Conservation (phyloP, 805 yeast genomes). For the Candida ponderosae region DNA sequence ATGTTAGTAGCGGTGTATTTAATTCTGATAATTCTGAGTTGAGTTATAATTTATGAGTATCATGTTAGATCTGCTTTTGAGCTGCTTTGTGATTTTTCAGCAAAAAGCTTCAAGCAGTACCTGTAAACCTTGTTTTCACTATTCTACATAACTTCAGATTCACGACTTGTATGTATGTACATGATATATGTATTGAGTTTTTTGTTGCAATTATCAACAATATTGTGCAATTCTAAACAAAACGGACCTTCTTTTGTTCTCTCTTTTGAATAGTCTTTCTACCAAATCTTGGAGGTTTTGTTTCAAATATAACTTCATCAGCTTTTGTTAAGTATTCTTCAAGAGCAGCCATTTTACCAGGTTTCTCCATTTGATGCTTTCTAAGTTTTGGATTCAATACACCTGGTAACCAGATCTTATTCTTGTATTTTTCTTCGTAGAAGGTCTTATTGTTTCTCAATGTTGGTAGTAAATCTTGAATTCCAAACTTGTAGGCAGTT, state of each 20-base stretch:
- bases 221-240: no score
- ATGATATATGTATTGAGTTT: no score
- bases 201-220: no score
- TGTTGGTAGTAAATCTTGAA: conserved; percentile 68
- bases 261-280: background rate
- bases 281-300: conserved; percentile 26
- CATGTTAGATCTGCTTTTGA: no score
- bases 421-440: conserved; percentile 68
- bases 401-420: conserved; percentile 68
- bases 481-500: conserved; percentile 74
- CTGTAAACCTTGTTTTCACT: no score
- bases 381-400: conserved; percentile 52
- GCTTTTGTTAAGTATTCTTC: conserved; percentile 56
- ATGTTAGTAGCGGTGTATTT: no score
- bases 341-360: conserved; percentile 51
- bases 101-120: no score
- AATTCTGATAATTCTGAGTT: no score
- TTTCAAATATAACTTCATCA: conserved; percentile 60
- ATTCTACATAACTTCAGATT: no score
- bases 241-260: background rate
- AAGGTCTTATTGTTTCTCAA: conserved; percentile 43
- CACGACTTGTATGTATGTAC: no score
- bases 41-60: no score
- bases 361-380: conserved; percentile 67
- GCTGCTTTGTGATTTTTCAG: no score